These are phyloP conservation scores for Xerocomellus intermedius DNA, from an alignment of 768 basidiomycete genomes.

Conservation along the genomic window DNA sequence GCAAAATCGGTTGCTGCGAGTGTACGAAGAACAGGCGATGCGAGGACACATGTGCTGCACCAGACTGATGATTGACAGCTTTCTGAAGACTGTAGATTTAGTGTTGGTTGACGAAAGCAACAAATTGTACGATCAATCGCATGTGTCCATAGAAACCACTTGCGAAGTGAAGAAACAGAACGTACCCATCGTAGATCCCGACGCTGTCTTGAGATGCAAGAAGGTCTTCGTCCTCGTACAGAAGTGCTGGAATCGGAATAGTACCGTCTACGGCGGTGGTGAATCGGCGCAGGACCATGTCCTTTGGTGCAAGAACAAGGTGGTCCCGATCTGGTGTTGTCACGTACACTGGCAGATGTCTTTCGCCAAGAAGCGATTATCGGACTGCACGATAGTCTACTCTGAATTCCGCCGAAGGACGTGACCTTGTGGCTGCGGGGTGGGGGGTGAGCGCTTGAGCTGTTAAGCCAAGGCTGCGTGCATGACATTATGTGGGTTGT, in stretches of 20 bases:
- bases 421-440: conserved; percentile 5
- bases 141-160: conserved; percentile 15
- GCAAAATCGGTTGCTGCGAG: conserved; percentile 40
- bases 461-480: background rate
- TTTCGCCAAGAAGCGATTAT: background rate
- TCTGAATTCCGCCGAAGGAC: conserved; percentile 12
- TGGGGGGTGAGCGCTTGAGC: no score
- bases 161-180: conserved; percentile 10
- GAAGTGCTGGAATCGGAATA: conserved; percentile 71
- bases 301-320: conserved; percentile 1
- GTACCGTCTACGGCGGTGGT: conserved; percentile 65
- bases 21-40: conserved; percentile 87
- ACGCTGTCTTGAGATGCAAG: conserved; percentile 72
- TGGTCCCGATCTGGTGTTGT: background rate
- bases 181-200: conserved; percentile 92
- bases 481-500: conserved; percentile 2
- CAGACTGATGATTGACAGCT: conserved; percentile 72
- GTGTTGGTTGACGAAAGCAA: conserved; percentile 29
- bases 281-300: conserved; percentile 57
- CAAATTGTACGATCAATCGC: conserved; percentile 16
- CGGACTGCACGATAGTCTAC: background rate
- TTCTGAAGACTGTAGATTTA: conserved; percentile 68
- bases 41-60: conserved; percentile 69
- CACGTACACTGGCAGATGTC: background rate
- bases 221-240: conserved; percentile 80